phyloP scores from a whole-genome alignment of 129 eudicot genomes.

The Helianthus tuberosus region DNA sequence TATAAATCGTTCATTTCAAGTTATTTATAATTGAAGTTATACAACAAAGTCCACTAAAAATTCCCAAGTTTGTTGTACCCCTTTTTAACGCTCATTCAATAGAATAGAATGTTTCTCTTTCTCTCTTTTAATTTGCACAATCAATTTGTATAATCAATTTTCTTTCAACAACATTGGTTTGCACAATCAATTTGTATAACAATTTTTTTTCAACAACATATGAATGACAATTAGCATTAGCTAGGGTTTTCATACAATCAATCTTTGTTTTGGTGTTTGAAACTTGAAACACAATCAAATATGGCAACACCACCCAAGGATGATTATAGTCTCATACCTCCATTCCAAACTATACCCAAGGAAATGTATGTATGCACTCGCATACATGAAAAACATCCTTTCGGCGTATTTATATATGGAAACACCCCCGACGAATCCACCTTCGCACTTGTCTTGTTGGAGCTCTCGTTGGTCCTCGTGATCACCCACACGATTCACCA shows the following conservation, averaged over 20 bases:
- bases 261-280: neutral
- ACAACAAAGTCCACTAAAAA: no score
- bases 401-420: constrained; percentile 55
- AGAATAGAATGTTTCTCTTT: no score
- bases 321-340: constrained; percentile 1
- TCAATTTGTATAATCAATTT: no score
- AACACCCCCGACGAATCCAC: constrained; percentile 51
- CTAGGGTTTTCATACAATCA: constrained; percentile 15
- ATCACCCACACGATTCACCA: constrained; percentile 50
- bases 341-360: constrained; percentile 23
- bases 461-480: constrained; percentile 43
- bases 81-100: no score
- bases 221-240: no score
- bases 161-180: no score
- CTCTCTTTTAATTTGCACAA: no score
- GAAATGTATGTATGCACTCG: constrained; percentile 39
- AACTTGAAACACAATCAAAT: constrained; percentile 17
- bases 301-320: constrained; percentile 18
- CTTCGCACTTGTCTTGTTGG: constrained; percentile 61
- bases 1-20: no score
- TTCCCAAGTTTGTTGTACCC: no score
- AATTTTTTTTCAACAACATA: no score
- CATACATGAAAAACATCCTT: constrained; percentile 34
- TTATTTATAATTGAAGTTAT: no score
- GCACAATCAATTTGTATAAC: no score